phyloP scores from a whole-genome alignment of 1,284 basidiomycete species.

The Earliella scabrosa region DNA sequence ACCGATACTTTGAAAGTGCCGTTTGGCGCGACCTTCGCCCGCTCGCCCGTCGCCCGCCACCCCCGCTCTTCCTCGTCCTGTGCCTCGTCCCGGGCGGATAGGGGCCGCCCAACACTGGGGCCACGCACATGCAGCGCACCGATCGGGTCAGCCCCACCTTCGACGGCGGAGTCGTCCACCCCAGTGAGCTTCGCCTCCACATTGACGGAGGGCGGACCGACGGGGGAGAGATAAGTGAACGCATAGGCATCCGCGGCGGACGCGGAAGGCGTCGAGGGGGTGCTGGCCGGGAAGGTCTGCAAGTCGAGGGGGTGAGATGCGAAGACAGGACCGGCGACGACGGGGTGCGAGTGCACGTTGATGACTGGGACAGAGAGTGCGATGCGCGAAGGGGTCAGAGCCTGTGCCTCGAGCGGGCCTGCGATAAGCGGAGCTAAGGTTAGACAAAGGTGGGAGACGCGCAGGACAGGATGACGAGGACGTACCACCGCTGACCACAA shows the following conservation, averaged over 20 bases:
- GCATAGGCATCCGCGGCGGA: conserved; percentile 35
- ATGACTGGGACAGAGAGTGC: conserved; percentile 75
- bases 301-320: conserved; percentile 78
- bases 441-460: background rate
- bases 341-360: conserved; percentile 60
- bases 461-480: conserved; percentile 1
- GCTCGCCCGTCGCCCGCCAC: conserved; percentile 34
- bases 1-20: conserved; percentile 37
- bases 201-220: conserved; percentile 76
- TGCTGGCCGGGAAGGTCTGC: conserved; percentile 59
- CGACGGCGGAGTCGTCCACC: conserved; percentile 64
- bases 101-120: conserved; percentile 54
- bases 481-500: conserved; percentile 70
- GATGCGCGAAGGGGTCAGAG: conserved; percentile 63
- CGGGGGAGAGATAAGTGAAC: conserved; percentile 50
- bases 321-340: conserved; percentile 69
- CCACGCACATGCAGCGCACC: conserved; percentile 43
- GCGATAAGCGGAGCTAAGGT: background rate
- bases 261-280: conserved; percentile 24
- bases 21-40: conserved; percentile 35
- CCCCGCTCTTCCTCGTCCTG: conserved; percentile 37
- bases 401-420: conserved; percentile 41
- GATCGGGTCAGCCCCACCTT: conserved; percentile 50
- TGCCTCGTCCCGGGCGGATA: conserved; percentile 44
- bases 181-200: conserved; percentile 71